phyloP scores from a whole-genome alignment of 2,329 filamentous ascomycete species.

The Annulohypoxylon truncatum region DNA sequence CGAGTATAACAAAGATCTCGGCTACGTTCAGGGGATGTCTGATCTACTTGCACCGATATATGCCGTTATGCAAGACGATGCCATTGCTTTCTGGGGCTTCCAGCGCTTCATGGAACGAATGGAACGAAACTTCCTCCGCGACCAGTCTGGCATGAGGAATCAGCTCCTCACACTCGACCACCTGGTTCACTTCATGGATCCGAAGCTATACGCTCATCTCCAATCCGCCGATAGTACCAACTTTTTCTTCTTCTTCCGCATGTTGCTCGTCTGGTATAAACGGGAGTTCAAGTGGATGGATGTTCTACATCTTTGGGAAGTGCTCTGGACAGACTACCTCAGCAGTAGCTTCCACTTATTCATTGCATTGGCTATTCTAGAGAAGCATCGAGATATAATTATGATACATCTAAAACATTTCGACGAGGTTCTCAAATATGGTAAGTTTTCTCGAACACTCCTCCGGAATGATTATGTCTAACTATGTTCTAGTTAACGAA shows the following conservation, averaged over 20 bases:
- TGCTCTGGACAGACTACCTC: constrained; percentile 91
- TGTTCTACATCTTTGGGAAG: constrained; percentile 89
- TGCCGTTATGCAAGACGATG: constrained; percentile 96
- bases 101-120: constrained; percentile 97
- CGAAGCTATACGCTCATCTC: constrained; percentile 90
- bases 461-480: constrained; percentile 8
- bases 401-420: constrained; percentile 95
- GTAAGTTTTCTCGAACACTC: constrained; percentile 62
- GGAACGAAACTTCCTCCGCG: constrained; percentile 95
- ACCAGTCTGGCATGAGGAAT: constrained; percentile 94
- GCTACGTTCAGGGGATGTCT: constrained; percentile 99
- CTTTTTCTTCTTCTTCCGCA: constrained; percentile 99
- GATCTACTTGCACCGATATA: constrained; percentile 96
- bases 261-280: constrained; percentile 99
- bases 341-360: constrained; percentile 95
- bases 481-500: constrained; percentile 78
- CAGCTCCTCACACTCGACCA: constrained; percentile 94
- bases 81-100: constrained; percentile 96
- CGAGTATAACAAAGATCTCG: constrained; percentile 94
- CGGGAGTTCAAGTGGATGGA: constrained; percentile 93
- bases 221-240: constrained; percentile 94
- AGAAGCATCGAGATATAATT: constrained; percentile 96
- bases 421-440: constrained; percentile 96
- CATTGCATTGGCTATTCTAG: constrained; percentile 90
- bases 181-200: constrained; percentile 96